These are phyloP conservation scores for Conidiobolus incongruus DNA, from an alignment of 371 early-diverging fungal genomes.

Conservation along the genomic window DNA sequence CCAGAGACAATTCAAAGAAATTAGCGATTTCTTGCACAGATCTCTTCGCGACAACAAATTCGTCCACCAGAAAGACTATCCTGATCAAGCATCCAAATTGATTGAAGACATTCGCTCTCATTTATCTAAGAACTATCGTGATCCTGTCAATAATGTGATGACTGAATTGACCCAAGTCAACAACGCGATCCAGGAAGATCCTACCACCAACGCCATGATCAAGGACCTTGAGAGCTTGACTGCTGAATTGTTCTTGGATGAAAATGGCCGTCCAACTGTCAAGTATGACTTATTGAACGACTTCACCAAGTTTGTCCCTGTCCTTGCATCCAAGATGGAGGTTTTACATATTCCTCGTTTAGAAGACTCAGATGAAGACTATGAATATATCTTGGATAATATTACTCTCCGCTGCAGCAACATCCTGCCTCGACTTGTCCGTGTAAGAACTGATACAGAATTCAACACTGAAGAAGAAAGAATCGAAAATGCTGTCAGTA, in stretches of 20 bases:
- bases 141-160: constrained; percentile 6
- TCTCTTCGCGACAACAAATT: constrained; percentile 11
- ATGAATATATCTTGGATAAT: constrained; percentile 17
- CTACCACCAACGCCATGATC: constrained; percentile 8
- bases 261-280: constrained; percentile 14
- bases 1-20: constrained; percentile 6
- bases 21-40: constrained; percentile 9
- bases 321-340: constrained; percentile 13
- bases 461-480: constrained; percentile 10
- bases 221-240: constrained; percentile 10
- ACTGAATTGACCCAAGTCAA: constrained; percentile 9
- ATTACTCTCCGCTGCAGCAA: constrained; percentile 13
- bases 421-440: constrained; percentile 14
- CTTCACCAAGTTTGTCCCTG: constrained; percentile 12
- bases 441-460: constrained; percentile 12
- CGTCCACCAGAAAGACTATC: constrained; percentile 9
- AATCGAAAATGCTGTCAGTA: constrained; percentile 8
- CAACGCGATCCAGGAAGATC: constrained; percentile 10
- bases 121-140: constrained; percentile 9
- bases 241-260: constrained; percentile 15
- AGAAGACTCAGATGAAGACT: constrained; percentile 12
- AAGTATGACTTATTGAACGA: constrained; percentile 18
- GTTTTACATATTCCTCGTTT: constrained; percentile 12
- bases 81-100: constrained; percentile 6
- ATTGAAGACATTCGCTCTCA: constrained; percentile 9